These are phyloP conservation scores for Candida frijolesensis DNA, from an alignment of 1,139 yeast species.

Conservation along the genomic window DNA sequence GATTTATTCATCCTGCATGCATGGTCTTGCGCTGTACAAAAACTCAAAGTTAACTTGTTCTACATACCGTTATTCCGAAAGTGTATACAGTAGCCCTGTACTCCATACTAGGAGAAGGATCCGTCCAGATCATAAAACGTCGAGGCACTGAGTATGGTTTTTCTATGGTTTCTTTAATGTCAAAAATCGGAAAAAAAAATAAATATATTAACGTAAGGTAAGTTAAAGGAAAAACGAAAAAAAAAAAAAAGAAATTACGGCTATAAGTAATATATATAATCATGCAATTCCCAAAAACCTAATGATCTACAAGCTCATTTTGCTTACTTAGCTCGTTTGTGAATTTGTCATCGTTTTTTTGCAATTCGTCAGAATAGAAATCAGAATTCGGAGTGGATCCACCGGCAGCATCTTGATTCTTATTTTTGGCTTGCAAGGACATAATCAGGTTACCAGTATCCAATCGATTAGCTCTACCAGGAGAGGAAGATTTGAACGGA, in stretches of 20 bases:
- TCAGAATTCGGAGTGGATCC: slow-evolving; percentile 39
- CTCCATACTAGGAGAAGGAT: too few relatives aligned
- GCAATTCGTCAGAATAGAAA: slow-evolving; percentile 23
- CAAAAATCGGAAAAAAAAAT: not conserved
- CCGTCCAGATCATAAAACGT: too few relatives aligned
- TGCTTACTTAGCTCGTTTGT: not conserved
- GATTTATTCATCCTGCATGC: too few relatives aligned
- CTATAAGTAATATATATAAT: not conserved
- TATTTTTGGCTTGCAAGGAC: slow-evolving; percentile 20
- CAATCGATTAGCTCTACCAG: slow-evolving; percentile 37
- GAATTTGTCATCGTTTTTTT: not conserved
- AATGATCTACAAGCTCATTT: not conserved
- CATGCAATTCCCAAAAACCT: not conserved
- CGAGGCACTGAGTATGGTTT: too few relatives aligned
- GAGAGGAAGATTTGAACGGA: slow-evolving; percentile 29
- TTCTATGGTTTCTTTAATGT: too few relatives aligned
- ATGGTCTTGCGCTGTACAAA: too few relatives aligned
- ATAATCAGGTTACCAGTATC: slow-evolving; percentile 40
- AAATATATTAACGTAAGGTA: not conserved
- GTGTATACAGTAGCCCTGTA: too few relatives aligned
- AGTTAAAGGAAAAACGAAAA: too few relatives aligned
- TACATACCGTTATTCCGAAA: too few relatives aligned
- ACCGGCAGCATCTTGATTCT: slow-evolving; percentile 19
- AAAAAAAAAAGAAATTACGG: too few relatives aligned
- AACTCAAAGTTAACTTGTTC: too few relatives aligned